Conservation (phyloP, 805 yeast genomes). For the Candida saitoana region DNA sequence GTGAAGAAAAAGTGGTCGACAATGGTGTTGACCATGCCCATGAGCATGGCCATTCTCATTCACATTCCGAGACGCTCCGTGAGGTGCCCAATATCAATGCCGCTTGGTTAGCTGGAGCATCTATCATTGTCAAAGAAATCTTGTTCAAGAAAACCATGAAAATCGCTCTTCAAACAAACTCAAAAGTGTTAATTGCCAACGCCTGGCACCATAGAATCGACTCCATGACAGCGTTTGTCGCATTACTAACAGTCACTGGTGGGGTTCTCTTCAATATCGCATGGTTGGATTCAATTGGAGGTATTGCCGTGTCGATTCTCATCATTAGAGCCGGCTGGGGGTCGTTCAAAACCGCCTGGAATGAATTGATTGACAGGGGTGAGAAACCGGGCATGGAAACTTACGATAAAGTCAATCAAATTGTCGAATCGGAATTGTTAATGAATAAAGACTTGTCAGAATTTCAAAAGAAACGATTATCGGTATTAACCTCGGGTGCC, state of each 20-base stretch:
- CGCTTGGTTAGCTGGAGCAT: constrained; percentile 92
- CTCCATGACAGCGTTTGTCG: constrained; percentile 86
- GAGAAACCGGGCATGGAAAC: constrained; percentile 48
- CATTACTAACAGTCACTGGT: constrained; percentile 79
- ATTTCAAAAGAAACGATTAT: constrained; percentile 36
- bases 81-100: constrained; percentile 69
- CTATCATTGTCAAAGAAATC: constrained; percentile 84
- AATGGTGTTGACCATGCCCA: constrained; percentile 9
- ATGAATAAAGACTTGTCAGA: constrained; percentile 21
- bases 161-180: constrained; percentile 72
- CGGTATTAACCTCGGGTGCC: constrained; percentile 57
- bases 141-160: constrained; percentile 77
- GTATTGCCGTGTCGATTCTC: constrained; percentile 75
- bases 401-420: constrained; percentile 39
- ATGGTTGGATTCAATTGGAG: constrained; percentile 92
- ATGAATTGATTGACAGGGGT: constrained; percentile 77
- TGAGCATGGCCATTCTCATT: constrained; percentile 24
- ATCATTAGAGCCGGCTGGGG: constrained; percentile 81
- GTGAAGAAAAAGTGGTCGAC: constrained; percentile 10
- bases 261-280: constrained; percentile 74
- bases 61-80: constrained; percentile 17
- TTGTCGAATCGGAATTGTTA: constrained; percentile 31
- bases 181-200: constrained; percentile 89
- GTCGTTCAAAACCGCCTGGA: constrained; percentile 64
- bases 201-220: constrained; percentile 99